Base-by-base conservation (phyloP, 148 eudicot species). In the Polygonum aviculare region DNA sequence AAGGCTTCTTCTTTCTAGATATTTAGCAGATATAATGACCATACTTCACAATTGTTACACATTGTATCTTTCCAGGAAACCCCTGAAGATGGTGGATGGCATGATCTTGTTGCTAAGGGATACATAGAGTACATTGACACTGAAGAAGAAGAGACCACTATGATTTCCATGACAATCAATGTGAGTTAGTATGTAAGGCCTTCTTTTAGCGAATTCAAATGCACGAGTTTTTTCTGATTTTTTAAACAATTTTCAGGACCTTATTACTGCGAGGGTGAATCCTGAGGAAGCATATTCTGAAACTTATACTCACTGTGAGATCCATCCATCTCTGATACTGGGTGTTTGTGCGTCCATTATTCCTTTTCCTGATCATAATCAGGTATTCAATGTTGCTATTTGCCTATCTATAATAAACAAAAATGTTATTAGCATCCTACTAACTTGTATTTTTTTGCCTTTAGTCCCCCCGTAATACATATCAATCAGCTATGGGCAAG, bases 401-500 rank as follows among this genome's bases (percentile, higher is more conserved):
- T 41, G 31, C 73, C 41, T n/a, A 69, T 50, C 77, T 19, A 22
- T 21, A 3, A 5, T 16, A 8, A 47, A 12, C 26, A 65, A 11
- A 51, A 75, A 21, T n/a, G 10, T 12, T 3, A 44, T 72, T 31
- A 31, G 1, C 78, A 52, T 31, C 63, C 60, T 60, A 21, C 79
- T 85, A 22, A 84, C 65, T 75, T 82, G 26, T 74, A 26, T 26
- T 26, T 71, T 21, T n/a, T 52, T 79, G 51, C 75, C 7, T 16
- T 50, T 82, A 95, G 99, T 95, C 99, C 54, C 99, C 99, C 69
- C 99, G 97, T 89, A 95, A 95, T 82, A 95, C 99, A 1, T 95
- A 95, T 80, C 99, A 95, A 85, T 95, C 99, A 48, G 99, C 99
- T 83, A 95, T 95, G 99, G 99, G 99, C 65, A 95, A 95, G 84